Evolutionary conservation across 2,329 filamentous ascomycete species (phyloP), one percentile per base, ranked within the genome.

Genomic region (Pseudogymnoascus sp.): DNA sequence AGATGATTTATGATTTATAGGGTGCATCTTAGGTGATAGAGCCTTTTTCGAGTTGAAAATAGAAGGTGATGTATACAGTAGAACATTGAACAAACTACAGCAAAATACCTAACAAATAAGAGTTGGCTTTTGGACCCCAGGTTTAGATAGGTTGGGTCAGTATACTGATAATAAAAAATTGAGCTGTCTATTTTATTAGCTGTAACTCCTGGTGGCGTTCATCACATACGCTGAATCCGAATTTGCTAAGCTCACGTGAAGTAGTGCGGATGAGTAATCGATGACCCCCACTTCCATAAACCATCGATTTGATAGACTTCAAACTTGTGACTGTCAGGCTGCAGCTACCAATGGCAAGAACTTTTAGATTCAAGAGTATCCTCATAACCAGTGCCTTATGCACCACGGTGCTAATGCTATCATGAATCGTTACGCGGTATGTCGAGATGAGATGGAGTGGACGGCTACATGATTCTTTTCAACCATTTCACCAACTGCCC

Each of bases 351-450:
- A 53, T 53, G 47, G 47, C 9, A 53, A 53, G 47, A 18, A 35
- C n/a, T 18, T 53, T 53, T 53, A 53, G 47, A 35, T 53, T 53
- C 28, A 53, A 53, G 47, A 53, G 47, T 20, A 33, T 35, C 47
- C 9, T 53, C 33, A 33, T 53, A 53, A 33, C 47, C 15, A 33
- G 47, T 53, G 47, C 47, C 47, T 35, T 53, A 53, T 33, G 47
- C 47, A 53, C 47, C 47, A 33, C 47, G 47, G 47, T 53, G 47
- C 47, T 35, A 53, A 53, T 53, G 47, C 28, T 35, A 53, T 35
- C 47, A 53, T 53, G 47, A 53, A 53, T 53, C 47, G 47, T 20
- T 53, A 53, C 47, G 47, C 47, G 28, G 47, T 53, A 53, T 53
- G 47, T 53, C 11, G 15, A 53, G 28, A 53, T 53, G 47, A 28